Evolutionary conservation across 495 filamentous ascomycete genomes (phyloP).

Genomic region (Cetradonia linearis): DNA sequence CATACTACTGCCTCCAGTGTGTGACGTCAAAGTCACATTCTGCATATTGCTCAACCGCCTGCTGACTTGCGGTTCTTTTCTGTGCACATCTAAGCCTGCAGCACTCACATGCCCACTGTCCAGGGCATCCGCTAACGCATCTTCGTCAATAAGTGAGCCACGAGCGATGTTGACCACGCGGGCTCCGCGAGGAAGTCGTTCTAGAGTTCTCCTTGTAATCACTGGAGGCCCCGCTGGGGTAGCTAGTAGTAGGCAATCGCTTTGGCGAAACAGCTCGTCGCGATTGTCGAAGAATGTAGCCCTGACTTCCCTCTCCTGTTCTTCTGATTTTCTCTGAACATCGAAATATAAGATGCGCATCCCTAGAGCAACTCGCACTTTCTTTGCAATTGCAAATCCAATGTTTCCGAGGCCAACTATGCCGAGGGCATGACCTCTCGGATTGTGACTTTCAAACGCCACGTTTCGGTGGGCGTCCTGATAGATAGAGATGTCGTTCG

Average conservation of each 20-base stretch:
- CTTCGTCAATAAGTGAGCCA: constrained; percentile 59
- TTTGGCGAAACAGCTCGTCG: constrained; percentile 40
- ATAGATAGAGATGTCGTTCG: constrained; percentile 35
- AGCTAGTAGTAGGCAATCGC: constrained; percentile 59
- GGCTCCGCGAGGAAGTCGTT: constrained; percentile 44
- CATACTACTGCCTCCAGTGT: constrained; percentile 63
- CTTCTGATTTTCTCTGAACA: constrained; percentile 43
- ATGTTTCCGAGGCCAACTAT: constrained; percentile 62
- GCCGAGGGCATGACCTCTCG: constrained; percentile 44
- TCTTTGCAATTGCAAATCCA: constrained; percentile 55
- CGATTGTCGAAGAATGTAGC: constrained; percentile 45
- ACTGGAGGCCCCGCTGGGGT: constrained; percentile 51
- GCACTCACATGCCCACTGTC: constrained; percentile 42
- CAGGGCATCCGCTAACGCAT: constrained; percentile 53
- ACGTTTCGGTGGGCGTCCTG: constrained; percentile 46
- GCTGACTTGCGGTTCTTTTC: constrained; percentile 44
- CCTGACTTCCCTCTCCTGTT: constrained; percentile 27
- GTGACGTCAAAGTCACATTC: constrained; percentile 52
- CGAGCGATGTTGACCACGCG: constrained; percentile 66
- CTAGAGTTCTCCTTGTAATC: constrained; percentile 41
- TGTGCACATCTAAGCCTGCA: constrained; percentile 61
- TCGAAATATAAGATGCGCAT: constrained; percentile 65
- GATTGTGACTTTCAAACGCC: constrained; percentile 48
- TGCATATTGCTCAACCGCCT: constrained; percentile 39
- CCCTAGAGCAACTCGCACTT: constrained; percentile 47